Percentiles rank a stretch among this genome's conserved stretches.
phyloP scores from a whole-genome alignment of 768 basidiomycete species.

The Tricholomella constricta region DNA sequence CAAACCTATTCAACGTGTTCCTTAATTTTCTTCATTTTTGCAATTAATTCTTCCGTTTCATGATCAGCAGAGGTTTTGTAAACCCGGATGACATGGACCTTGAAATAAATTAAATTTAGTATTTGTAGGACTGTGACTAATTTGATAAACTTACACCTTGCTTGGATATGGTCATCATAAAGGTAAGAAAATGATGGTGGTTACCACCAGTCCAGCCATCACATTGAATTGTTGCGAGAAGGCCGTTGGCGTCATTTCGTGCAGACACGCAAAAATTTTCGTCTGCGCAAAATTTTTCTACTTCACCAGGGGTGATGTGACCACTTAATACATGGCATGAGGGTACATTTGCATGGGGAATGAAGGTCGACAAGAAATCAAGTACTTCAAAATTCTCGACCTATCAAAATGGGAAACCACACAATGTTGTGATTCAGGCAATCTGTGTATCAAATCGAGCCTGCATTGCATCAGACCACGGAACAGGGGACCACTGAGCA shows the following conservation, averaged over 20 bases:
- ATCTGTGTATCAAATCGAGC: no score
- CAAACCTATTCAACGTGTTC: slow-evolving; percentile 25
- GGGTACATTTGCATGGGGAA: slow-evolving; percentile 19
- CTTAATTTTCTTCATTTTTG: slow-evolving; percentile 18
- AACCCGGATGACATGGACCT: slow-evolving; percentile 27
- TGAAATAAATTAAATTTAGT: background rate
- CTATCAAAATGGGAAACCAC: slow-evolving; percentile 22
- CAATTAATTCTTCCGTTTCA: slow-evolving; percentile 31
- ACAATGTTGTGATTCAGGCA: slow-evolving; percentile 15
- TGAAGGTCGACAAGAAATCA: slow-evolving; percentile 19
- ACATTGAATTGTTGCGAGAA: slow-evolving; percentile 21
- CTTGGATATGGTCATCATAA: slow-evolving; percentile 21
- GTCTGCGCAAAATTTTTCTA: background rate
- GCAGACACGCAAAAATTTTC: slow-evolving; percentile 1
- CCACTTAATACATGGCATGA: slow-evolving; percentile 3
- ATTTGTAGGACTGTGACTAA: background rate
- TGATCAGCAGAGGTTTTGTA: slow-evolving; percentile 31
- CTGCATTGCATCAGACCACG: no score
- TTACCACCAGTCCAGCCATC: slow-evolving; percentile 32
- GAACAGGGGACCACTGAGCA: no score
- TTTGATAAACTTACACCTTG: background rate
- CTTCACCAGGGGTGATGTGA: slow-evolving; percentile 2
- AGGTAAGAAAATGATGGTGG: slow-evolving; percentile 27
- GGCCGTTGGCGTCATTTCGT: slow-evolving; percentile 7
- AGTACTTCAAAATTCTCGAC: slow-evolving; percentile 25